Base-by-base conservation (phyloP, 148 eudicot genomes). In the Limonium bicolor region DNA sequence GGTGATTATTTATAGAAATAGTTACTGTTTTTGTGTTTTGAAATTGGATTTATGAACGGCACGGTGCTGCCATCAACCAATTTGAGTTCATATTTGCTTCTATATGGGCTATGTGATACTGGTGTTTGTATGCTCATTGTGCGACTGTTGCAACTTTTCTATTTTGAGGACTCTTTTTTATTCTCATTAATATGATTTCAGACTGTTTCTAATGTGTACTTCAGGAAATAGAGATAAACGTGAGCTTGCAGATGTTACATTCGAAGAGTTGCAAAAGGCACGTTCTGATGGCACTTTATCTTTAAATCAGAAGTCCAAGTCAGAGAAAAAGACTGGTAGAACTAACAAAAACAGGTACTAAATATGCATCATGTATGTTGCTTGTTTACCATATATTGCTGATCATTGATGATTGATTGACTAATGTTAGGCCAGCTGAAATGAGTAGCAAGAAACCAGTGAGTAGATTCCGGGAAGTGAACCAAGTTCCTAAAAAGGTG, bases 361-460 rank as follows among this genome's bases (percentile, higher is more conserved):
- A n/a, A n/a, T n/a, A n/a, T n/a, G n/a, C n/a, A n/a, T n/a, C n/a
- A n/a, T n/a, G n/a, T n/a, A n/a, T n/a, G n/a, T n/a, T n/a, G n/a
- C n/a, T n/a, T n/a, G n/a, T n/a, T n/a, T n/a, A n/a, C 4, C 17
- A 9, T 20, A 12, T 31, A 23, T 2, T 20, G 4, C 28, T 54
- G 12, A 13, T 45, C 10, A n/a, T 39, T 20, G 26, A 34, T 14
- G 53, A 5, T 56, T 33, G n/a, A n/a, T n/a, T n/a, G n/a, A n/a
- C n/a, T n/a, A n/a, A n/a, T n/a, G n/a, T n/a, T n/a, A 83, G 99
- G 86, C 95, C 99, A 18, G 62, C 72, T 77, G 99, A 90, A 56
- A 60, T 72, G 23, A 85, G 82, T 67, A 68, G 82, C 76, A 90
- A 90, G 58, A 82, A 67, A 42, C 95, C 94, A 1, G 82, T 90